Evolutionary conservation across 2,329 filamentous ascomycete genomes (phyloP).

Genomic region (Salinomyces thailandicus): DNA sequence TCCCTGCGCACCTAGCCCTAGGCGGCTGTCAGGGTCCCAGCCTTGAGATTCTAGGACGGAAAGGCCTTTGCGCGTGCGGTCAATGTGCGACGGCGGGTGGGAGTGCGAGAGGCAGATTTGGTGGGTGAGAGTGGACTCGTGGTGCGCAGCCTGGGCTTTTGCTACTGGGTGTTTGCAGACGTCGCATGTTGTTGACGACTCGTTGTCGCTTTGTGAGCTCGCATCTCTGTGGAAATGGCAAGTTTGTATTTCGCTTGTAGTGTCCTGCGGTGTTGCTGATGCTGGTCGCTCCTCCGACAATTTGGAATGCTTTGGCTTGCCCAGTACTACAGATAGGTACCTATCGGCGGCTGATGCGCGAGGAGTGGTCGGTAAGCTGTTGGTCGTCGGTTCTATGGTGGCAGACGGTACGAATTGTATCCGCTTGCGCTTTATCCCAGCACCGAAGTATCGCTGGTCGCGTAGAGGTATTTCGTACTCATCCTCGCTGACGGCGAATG

Average conservation of each 20-base stretch:
- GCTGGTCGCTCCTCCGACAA: background rate
- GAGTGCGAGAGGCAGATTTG: slow-evolving; percentile 60
- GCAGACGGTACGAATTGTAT: slow-evolving; percentile 49
- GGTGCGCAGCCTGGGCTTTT: slow-evolving; percentile 24
- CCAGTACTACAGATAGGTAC: slow-evolving; percentile 59
- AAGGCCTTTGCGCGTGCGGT: slow-evolving; percentile 60
- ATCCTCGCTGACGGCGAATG: slow-evolving; percentile 31
- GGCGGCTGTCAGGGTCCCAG: slow-evolving; percentile 63
- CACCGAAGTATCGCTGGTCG: slow-evolving; percentile 50
- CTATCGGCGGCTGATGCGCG: slow-evolving; percentile 38
- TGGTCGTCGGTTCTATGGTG: slow-evolving; percentile 2
- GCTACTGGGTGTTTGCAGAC: slow-evolving; percentile 29
- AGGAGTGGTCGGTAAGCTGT: slow-evolving; percentile 11
- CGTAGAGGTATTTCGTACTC: slow-evolving; percentile 50
- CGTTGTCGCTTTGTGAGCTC: background rate
- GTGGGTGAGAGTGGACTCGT: slow-evolving; percentile 57
- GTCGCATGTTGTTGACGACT: slow-evolving; percentile 15
- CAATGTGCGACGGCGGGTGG: slow-evolving; percentile 60
- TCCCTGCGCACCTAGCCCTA: slow-evolving; percentile 59
- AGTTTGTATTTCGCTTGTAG: too few relatives aligned
- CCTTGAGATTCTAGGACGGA: slow-evolving; percentile 55
- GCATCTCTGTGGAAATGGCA: too few relatives aligned
- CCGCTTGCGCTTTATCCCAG: slow-evolving; percentile 51
- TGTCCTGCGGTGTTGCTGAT: background rate
- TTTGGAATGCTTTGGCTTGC: slow-evolving; percentile 20